Evolutionary conservation across 192 early-diverging fungal species (phyloP).

Genomic region (Backusella westeae): DNA sequence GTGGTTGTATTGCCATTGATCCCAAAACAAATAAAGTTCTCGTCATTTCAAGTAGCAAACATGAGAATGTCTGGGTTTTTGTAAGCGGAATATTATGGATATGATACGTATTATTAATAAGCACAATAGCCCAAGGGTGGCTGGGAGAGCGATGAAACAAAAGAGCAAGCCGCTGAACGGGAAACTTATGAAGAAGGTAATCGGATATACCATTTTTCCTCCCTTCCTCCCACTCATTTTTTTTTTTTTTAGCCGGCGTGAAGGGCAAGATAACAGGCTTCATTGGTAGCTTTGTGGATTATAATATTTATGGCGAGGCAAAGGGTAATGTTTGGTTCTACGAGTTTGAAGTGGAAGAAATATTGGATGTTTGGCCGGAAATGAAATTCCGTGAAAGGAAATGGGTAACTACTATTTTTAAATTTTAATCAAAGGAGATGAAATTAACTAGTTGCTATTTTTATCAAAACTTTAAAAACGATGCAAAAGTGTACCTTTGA

Average conservation of each 20-base stretch:
- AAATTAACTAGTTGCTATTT: background rate
- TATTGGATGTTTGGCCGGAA: constrained; percentile 55
- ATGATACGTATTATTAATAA: background rate
- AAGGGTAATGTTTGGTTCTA: constrained; percentile 45
- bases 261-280: constrained; percentile 41
- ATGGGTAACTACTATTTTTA: constrained; percentile 17
- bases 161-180: constrained; percentile 47
- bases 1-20: constrained; percentile 54
- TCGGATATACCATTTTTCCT: background rate
- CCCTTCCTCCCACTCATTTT: background rate
- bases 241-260: constrained; percentile 39
- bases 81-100: constrained; percentile 18
- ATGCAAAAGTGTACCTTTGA: constrained; percentile 21
- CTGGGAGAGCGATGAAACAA: constrained; percentile 61
- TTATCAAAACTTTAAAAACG: background rate
- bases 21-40: constrained; percentile 40
- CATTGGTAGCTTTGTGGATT: constrained; percentile 47
- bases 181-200: constrained; percentile 60
- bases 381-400: constrained; percentile 27
- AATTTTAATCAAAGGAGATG: background rate
- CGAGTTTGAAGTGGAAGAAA: constrained; percentile 52
- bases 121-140: constrained; percentile 53
- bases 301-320: constrained; percentile 29
- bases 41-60: constrained; percentile 47
- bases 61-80: constrained; percentile 49